phyloP scores from a whole-genome alignment of 106 monocot species.

The Platanthera guangdongensis region DNA sequence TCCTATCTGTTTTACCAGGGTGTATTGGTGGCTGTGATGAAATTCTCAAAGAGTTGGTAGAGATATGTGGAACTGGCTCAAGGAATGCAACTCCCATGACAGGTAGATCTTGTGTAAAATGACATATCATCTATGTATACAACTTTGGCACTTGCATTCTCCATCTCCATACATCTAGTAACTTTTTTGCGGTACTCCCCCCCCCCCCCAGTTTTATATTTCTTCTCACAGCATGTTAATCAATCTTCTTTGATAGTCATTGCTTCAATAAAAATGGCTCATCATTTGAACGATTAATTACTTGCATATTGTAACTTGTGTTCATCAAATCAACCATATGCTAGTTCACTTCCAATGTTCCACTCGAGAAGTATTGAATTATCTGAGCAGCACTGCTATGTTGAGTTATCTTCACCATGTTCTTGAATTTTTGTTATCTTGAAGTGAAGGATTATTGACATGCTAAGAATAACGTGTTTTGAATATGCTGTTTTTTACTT shows the following conservation, averaged over 20 bases:
- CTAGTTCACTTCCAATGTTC: neutral
- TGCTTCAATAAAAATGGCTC: neutral
- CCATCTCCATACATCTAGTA: neutral
- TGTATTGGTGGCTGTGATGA: slow-evolving; percentile 89
- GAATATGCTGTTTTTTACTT: neutral
- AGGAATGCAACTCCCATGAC: slow-evolving; percentile 29
- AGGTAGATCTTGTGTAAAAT: slow-evolving; percentile 28
- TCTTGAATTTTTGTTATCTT: neutral
- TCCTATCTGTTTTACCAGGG: slow-evolving; percentile 24
- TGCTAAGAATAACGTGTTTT: neutral
- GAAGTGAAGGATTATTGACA: neutral
- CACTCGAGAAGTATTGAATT: neutral
- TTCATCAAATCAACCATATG: neutral
- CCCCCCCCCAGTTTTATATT: neutral
- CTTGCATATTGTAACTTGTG: neutral
- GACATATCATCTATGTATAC: neutral
- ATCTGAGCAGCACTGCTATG: neutral
- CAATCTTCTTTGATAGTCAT: neutral
- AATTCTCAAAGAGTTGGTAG: slow-evolving; percentile 59
- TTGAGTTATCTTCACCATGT: neutral
- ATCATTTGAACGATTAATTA: neutral
- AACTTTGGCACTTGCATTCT: slow-evolving; percentile 2
- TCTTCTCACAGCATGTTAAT: neutral
- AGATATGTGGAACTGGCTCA: slow-evolving; percentile 76
- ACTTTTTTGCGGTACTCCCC: neutral